Evolutionary conservation across 768 basidiomycete genomes (phyloP), one percentile per base, ranked within the genome.

Genomic region (Hirschioporus abietinus): DNA sequence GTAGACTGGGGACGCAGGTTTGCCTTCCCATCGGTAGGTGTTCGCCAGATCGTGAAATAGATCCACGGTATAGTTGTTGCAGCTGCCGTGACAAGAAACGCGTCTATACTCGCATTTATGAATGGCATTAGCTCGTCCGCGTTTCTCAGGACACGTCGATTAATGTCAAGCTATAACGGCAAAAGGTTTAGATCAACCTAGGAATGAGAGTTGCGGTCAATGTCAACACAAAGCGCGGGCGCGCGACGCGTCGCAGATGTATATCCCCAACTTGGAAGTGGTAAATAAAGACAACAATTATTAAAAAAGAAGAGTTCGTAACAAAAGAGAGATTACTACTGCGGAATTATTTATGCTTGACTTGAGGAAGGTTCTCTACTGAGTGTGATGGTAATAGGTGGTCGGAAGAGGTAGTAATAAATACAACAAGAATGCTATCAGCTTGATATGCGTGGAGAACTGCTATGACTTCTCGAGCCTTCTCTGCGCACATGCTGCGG

Each of bases 81-180:
- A n/a, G 67, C 18, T 26, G 68, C 34, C 25, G 70, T 66, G 34
- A 71, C 30, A 18, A 74, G 63, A 42, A 72, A 74, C n/a, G 68
- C 69, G 66, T 74, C 74, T 58, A 73, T 66, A 23, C 73, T 73
- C 61, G 71, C 71, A 57, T 68, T 73, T 15, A 75, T 60, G n/a
- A 75, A 10, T 10, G 72, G 72, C 74, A 75, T 76, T 34, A 20
- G 42, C 42, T 52, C 15, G 42, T 5, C 12, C 12, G 42, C 42
- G 15, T 6, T 20, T 12, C 42, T 52, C 15, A 52, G 12, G 4
- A 15, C 20, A 52, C 42, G 15, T 52, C 42, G 12, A 2, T 3
- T 2, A 30, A 8, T 8, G 30, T 30, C 30, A 30, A 30, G 30
- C 30, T 30, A 30, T 30, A 30, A 8, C 30, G 8, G 30, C 4